These are phyloP conservation scores for Stemphylium beticola DNA, from an alignment of 2,329 filamentous ascomycete species.

Conservation along the genomic window DNA sequence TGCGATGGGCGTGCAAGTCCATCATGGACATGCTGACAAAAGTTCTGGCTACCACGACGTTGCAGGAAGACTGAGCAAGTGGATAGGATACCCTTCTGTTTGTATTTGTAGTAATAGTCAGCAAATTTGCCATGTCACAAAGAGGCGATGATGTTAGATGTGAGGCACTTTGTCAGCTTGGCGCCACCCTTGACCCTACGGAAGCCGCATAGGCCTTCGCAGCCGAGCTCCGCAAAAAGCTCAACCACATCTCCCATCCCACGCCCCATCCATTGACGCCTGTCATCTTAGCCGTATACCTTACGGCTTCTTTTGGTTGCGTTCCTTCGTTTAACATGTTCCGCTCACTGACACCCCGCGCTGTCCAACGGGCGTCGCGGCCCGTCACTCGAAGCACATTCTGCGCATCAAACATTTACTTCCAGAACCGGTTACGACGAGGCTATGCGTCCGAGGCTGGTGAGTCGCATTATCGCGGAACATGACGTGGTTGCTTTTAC, in stretches of 20 bases:
- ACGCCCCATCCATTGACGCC: constrained; percentile 49
- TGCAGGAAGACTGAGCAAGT: constrained; percentile 47
- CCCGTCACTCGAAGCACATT: constrained; percentile 48
- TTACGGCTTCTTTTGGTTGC: constrained; percentile 39
- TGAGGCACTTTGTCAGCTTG: constrained; percentile 20
- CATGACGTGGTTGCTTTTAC: constrained; percentile 28
- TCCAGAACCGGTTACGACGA: constrained; percentile 61
- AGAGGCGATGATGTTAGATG: constrained; percentile 8
- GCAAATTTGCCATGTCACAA: not conserved
- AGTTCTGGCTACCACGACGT: constrained; percentile 38
- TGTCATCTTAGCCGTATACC: constrained; percentile 37
- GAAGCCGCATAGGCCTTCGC: constrained; percentile 25
- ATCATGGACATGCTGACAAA: constrained; percentile 47
- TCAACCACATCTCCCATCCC: constrained; percentile 45
- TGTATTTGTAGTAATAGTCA: constrained; percentile 7
- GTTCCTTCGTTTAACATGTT: constrained; percentile 54
- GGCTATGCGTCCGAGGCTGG: constrained; percentile 63
- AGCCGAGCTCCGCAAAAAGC: constrained; percentile 40
- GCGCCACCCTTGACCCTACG: constrained; percentile 32
- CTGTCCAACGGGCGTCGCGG: constrained; percentile 52
- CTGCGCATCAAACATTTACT: constrained; percentile 53
- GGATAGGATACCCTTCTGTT: constrained; percentile 6
- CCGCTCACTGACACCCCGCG: constrained; percentile 58
- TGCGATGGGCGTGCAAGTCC: constrained; percentile 54
- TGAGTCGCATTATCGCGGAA: constrained; percentile 40